Base-by-base conservation (phyloP, 2,329 filamentous ascomycete genomes). In the Bipolaris gigantea region DNA sequence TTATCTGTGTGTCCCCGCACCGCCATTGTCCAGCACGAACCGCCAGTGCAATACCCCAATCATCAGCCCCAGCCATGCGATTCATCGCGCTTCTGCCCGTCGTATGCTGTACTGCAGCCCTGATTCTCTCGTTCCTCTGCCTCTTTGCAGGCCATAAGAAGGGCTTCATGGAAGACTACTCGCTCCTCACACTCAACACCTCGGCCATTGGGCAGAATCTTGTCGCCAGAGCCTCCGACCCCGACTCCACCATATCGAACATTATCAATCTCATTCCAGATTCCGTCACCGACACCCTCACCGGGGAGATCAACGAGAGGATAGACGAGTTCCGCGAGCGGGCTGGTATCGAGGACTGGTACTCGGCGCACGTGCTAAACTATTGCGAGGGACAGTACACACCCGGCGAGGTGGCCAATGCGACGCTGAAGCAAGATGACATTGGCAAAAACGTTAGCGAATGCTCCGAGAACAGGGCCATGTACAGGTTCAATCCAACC, bases 121-220 rank as follows among this genome's bases (percentile, higher is more conserved):
- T 86, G 36, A 76, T 86, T 18, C 78, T 88, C 39, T 79, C 79
- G 16, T 79, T 87, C 61, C 75, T 87, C 8, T 85, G 81, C 65
- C 76, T 88, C 54, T 86, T 86, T 61, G 84, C 85, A 1, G 85
- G 85, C 34, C 77, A 80, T 34, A 83, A 82, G 62, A 75, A 74
- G 47, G 76, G 75, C 15, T 80, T 85, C 61, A 79, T 88, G 71
- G 79, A 85, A 57, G 75, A 81, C 49, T 84, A 81, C 55, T 75
- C 83, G 53, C 73, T 87, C 30, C 66, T 87, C 34, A 85, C 82
- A 79, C 76, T 86, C 60, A 85, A 86, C 71, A 82, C 81, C 19
- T 84, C 83, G 3, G 78, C 77, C 36, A 73, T 85, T 27, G 82
- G 83, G 48, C 73, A 73, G 49, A 72, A 66, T 42, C 48, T 75